Conservation (phyloP, 2,329 filamentous ascomycete genomes). For the Didymella segeticola region DNA sequence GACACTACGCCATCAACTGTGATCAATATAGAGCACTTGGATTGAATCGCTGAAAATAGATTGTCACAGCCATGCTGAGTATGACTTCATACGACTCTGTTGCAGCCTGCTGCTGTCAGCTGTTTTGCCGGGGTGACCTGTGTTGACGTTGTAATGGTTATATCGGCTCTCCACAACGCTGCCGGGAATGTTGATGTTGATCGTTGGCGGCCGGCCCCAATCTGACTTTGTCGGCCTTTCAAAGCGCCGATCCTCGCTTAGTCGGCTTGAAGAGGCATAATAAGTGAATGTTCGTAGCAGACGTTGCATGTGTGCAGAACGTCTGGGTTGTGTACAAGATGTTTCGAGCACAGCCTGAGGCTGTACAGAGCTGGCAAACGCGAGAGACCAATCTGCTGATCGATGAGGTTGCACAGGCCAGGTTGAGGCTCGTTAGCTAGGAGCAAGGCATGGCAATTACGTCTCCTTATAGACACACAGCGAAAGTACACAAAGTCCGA, state of each 20-base stretch:
- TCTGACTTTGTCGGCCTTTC: conserved; percentile 10
- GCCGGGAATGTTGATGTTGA: conserved; percentile 17
- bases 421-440: neutral
- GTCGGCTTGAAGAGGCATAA: neutral
- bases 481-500: neutral
- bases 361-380: conserved; percentile 1
- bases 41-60: conserved; percentile 10
- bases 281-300: conserved; percentile 2
- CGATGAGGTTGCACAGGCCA: neutral
- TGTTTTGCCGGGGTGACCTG: conserved; percentile 1
- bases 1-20: neutral
- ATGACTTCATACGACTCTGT: conserved; percentile 13
- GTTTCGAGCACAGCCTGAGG: conserved; percentile 4
- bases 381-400: neutral
- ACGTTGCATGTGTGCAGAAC: conserved; percentile 1
- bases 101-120: conserved; percentile 3
- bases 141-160: conserved; percentile 16
- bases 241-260: conserved; percentile 7
- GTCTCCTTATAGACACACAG: neutral
- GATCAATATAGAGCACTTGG: neutral
- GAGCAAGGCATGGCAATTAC: neutral
- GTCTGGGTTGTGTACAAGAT: neutral
- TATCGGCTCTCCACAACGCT: conserved; percentile 19
- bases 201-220: conserved; percentile 11
- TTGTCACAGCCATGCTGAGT: conserved; percentile 6